Conservation (phyloP, 2,329 filamentous ascomycete species). For the Amesomyces nigricolor region DNA sequence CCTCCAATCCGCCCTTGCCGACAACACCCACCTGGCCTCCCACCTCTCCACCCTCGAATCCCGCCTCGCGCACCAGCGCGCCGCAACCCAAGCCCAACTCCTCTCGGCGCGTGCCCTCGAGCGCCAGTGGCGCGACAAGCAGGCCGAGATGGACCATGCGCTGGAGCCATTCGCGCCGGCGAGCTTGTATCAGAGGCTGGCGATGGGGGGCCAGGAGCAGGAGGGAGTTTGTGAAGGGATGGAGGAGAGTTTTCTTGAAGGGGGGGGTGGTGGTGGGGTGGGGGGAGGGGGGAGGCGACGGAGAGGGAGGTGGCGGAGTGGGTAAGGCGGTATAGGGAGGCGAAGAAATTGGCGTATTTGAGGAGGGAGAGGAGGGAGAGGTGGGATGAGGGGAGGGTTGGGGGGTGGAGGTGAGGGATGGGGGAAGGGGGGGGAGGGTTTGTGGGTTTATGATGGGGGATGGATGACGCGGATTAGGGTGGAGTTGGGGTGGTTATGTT, state of each 20-base stretch:
- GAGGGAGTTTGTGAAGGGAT: slow-evolving; percentile 72
- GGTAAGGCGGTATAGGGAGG: slow-evolving; percentile 74
- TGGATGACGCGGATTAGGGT: no score
- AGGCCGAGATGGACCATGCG: slow-evolving; percentile 81
- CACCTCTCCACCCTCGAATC: slow-evolving; percentile 57
- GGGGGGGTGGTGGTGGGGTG: slow-evolving; percentile 30
- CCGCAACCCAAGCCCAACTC: slow-evolving; percentile 71
- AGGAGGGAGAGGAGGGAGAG: slow-evolving; percentile 81
- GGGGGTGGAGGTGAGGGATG: slow-evolving; percentile 79
- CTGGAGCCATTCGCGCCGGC: slow-evolving; percentile 80
- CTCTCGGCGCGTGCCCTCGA: slow-evolving; percentile 81
- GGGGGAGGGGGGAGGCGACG: slow-evolving; percentile 48
- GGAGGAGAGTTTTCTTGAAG: slow-evolving; percentile 87
- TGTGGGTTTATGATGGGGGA: no score
- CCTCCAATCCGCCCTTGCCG: slow-evolving; percentile 58
- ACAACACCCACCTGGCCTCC: slow-evolving; percentile 66
- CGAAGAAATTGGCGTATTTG: slow-evolving; percentile 70
- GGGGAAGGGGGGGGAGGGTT: background rate
- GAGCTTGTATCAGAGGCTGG: slow-evolving; percentile 76
- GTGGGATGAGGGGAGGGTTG: slow-evolving; percentile 94
- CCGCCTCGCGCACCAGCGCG: slow-evolving; percentile 55
- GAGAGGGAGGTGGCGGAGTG: slow-evolving; percentile 85
- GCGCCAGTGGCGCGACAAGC: slow-evolving; percentile 85
- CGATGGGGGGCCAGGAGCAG: slow-evolving; percentile 73
- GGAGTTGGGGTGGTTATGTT: no score